Percentiles rank a stretch among this genome's conserved stretches.
Conservation (phyloP, 768 basidiomycete genomes). For the Termitomyces sp. region DNA sequence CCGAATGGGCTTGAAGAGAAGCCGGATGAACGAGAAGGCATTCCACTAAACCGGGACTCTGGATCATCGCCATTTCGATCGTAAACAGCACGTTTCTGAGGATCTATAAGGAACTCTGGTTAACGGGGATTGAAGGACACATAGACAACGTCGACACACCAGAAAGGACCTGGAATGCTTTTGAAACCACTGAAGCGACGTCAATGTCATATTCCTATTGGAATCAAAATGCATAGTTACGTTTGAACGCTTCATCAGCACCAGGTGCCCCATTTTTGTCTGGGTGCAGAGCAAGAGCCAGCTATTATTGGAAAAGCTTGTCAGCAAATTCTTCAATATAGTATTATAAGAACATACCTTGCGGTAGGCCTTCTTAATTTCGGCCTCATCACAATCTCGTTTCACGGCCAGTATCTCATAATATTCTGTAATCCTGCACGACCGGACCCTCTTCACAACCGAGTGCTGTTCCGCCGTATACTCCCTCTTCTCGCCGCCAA, state of each 20-base stretch:
- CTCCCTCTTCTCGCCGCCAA: conserved; percentile 74
- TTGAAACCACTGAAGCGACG: conserved; percentile 78
- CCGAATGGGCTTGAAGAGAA: conserved; percentile 50
- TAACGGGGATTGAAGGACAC: background rate
- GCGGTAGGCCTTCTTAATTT: conserved; percentile 93
- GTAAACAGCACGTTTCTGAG: conserved; percentile 84
- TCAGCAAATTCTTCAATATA: background rate
- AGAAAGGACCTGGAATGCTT: conserved; percentile 94
- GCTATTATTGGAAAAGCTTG: conserved; percentile 32
- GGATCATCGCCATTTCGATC: conserved; percentile 88
- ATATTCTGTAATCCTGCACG: conserved; percentile 86
- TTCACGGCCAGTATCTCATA: conserved; percentile 87
- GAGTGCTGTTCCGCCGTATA: conserved; percentile 82
- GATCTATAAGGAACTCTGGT: conserved; percentile 41
- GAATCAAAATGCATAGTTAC: conserved; percentile 42
- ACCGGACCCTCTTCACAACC: conserved; percentile 81
- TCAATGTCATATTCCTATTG: background rate
- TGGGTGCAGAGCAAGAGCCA: conserved; percentile 86
- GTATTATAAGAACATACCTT: conserved; percentile 55
- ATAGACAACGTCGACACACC: conserved; percentile 32
- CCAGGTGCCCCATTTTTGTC: conserved; percentile 98
- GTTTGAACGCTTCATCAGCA: conserved; percentile 97
- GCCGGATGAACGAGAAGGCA: conserved; percentile 50
- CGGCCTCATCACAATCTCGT: conserved; percentile 77
- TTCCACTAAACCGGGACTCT: conserved; percentile 74